These are phyloP conservation scores for Laetiporus sulphureus DNA, from an alignment of 1,284 basidiomycete species.

Conservation along the genomic window DNA sequence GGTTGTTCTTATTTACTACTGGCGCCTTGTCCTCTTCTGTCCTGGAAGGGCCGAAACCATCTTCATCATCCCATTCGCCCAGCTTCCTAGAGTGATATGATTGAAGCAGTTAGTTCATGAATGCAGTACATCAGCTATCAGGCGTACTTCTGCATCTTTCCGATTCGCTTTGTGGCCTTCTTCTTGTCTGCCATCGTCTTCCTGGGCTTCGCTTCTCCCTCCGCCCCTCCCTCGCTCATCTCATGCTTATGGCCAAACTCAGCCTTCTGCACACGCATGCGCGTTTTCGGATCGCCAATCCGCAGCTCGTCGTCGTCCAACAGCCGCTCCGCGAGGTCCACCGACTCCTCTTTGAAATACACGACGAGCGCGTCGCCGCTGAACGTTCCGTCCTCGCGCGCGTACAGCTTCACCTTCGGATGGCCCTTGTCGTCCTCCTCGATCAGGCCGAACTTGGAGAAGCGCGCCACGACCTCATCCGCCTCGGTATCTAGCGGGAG, in stretches of 20 bases:
- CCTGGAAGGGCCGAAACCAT: conserved; percentile 69
- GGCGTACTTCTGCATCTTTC: conserved; percentile 84
- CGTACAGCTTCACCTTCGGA: conserved; percentile 92
- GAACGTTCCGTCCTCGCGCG: conserved; percentile 83
- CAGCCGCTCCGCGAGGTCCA: conserved; percentile 78
- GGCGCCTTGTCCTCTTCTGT: conserved; percentile 45
- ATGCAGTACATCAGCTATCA: too few relatives aligned
- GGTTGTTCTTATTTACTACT: conserved; percentile 48
- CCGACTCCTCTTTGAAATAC: conserved; percentile 96
- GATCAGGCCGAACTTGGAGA: conserved; percentile 87
- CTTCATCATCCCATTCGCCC: conserved; percentile 82
- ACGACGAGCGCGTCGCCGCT: conserved; percentile 95
- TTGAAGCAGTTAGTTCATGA: background rate
- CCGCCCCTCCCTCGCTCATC: conserved; percentile 20
- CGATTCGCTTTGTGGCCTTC: conserved; percentile 72
- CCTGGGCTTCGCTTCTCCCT: conserved; percentile 40
- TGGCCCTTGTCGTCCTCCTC: conserved; percentile 87
- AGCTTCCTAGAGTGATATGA: conserved; percentile 54
- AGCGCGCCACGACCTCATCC: conserved; percentile 76
- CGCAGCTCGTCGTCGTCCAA: conserved; percentile 92
- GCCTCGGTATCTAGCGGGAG: conserved; percentile 75
- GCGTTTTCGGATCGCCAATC: conserved; percentile 65
- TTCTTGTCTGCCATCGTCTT: conserved; percentile 75
- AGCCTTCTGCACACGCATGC: conserved; percentile 82
- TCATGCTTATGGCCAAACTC: conserved; percentile 71